phyloP scores from a whole-genome alignment of 345 rosid species.

The Excoecaria agallocha region DNA sequence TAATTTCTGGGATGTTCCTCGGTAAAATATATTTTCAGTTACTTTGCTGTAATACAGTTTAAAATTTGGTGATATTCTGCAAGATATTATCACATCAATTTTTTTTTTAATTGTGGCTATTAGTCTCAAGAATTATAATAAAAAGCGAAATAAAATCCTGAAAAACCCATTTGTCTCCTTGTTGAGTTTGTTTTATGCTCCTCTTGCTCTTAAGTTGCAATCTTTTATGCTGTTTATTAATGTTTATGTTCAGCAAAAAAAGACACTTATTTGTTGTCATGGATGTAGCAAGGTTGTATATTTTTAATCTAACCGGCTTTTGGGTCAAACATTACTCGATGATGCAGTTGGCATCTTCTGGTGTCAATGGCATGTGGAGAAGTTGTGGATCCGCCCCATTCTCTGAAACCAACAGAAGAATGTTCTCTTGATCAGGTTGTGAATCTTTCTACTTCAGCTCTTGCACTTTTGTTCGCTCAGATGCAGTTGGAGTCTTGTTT shows the following conservation, averaged over 20 bases:
- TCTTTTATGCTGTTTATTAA: not conserved
- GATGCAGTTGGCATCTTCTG: conserved; percentile 70
- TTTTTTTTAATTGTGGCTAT: not conserved
- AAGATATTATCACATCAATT: not conserved
- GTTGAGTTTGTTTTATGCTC: not conserved
- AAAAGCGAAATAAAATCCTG: not conserved
- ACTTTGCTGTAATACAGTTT: not conserved
- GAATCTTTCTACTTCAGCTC: conserved; percentile 11
- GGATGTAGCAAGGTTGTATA: not conserved
- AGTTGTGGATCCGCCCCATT: conserved; percentile 68
- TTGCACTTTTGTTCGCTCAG: conserved; percentile 4
- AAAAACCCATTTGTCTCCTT: not conserved
- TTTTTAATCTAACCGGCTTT: conserved; percentile 6
- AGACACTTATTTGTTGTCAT: not conserved
- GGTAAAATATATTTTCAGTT: not conserved
- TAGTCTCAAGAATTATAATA: not conserved
- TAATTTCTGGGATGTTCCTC: not conserved
- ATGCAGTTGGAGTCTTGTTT: conserved; percentile 3
- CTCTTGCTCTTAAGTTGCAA: not conserved
- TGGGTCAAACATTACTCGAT: conserved; percentile 7
- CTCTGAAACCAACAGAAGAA: conserved; percentile 62
- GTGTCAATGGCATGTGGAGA: conserved; percentile 70
- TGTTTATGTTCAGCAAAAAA: not conserved
- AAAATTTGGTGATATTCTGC: not conserved
- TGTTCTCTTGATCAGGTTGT: conserved; percentile 60